phyloP scores from a whole-genome alignment of 1,284 basidiomycete species.

The Rhodotorula sp. region DNA sequence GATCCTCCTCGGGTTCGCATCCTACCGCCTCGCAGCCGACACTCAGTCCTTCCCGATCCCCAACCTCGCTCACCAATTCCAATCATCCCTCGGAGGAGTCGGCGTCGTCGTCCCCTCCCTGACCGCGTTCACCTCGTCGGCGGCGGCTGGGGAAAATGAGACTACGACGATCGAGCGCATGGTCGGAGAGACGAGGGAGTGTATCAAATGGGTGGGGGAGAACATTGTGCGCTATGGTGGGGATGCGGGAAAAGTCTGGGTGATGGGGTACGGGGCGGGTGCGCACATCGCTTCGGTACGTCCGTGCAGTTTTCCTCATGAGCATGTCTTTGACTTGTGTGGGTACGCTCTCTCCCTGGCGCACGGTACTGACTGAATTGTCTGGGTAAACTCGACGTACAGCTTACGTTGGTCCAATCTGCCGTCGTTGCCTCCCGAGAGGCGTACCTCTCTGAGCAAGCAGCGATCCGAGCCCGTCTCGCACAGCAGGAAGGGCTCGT shows the following conservation, averaged over 20 bases:
- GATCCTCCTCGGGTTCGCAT: slow-evolving; percentile 44
- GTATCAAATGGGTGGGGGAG: slow-evolving; percentile 48
- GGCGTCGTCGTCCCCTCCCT: slow-evolving; percentile 51
- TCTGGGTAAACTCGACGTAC: slow-evolving; percentile 3
- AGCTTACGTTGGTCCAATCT: slow-evolving; percentile 49
- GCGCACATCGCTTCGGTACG: slow-evolving; percentile 8
- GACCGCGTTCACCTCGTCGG: not conserved
- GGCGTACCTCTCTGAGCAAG: slow-evolving; percentile 6
- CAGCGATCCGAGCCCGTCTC: not conserved
- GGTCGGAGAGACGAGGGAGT: slow-evolving; percentile 47
- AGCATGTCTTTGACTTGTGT: not conserved
- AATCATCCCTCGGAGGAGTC: slow-evolving; percentile 45
- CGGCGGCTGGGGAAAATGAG: no score
- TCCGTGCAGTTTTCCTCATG: no score
- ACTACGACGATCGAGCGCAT: slow-evolving; percentile 10
- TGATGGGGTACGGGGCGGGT: slow-evolving; percentile 15
- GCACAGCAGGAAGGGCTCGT: not conserved
- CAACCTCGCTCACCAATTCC: slow-evolving; percentile 48
- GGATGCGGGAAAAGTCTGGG: slow-evolving; percentile 40
- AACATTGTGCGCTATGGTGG: slow-evolving; percentile 48
- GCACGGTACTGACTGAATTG: no score
- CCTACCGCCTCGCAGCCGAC: slow-evolving; percentile 8
- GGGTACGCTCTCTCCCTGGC: not conserved
- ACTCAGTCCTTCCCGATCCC: slow-evolving; percentile 34
- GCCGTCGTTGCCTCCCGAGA: slow-evolving; percentile 48